phyloP scores from a whole-genome alignment of 1,284 basidiomycete species.

The Cryptococcus wingfieldii region DNA sequence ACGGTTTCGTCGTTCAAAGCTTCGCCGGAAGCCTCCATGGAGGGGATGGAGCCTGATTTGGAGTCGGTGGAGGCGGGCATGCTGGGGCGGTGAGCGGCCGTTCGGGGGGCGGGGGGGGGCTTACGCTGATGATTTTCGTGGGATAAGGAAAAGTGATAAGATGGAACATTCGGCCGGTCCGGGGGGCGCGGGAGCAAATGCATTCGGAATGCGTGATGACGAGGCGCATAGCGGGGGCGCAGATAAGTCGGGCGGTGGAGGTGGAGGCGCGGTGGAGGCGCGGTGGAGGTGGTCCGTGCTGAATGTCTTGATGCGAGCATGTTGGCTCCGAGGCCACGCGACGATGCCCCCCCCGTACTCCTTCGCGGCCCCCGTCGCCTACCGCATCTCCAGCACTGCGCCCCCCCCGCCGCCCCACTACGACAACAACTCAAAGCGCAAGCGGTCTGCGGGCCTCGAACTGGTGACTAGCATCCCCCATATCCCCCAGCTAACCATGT shows the following conservation, averaged over 20 bases:
- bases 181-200: too few species aligned
- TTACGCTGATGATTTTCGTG: background rate
- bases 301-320: background rate
- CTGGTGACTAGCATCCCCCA: background rate
- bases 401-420: background rate
- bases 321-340: background rate
- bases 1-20: conserved; percentile 78
- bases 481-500: background rate
- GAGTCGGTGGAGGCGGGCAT: conserved; percentile 9
- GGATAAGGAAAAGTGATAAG: background rate
- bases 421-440: background rate
- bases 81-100: background rate
- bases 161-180: background rate
- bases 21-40: conserved; percentile 70
- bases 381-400: background rate
- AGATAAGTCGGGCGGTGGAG: too few species aligned
- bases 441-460: background rate
- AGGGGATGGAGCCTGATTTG: conserved; percentile 60
- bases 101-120: background rate
- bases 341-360: background rate
- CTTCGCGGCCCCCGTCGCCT: background rate
- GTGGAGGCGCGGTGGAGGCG: background rate
- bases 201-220: background rate
- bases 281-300: conserved; percentile 12
- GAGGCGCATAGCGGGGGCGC: too few species aligned